phyloP scores from a whole-genome alignment of 2,329 filamentous ascomycete genomes.

The Beauveria scarabaeidicola region DNA sequence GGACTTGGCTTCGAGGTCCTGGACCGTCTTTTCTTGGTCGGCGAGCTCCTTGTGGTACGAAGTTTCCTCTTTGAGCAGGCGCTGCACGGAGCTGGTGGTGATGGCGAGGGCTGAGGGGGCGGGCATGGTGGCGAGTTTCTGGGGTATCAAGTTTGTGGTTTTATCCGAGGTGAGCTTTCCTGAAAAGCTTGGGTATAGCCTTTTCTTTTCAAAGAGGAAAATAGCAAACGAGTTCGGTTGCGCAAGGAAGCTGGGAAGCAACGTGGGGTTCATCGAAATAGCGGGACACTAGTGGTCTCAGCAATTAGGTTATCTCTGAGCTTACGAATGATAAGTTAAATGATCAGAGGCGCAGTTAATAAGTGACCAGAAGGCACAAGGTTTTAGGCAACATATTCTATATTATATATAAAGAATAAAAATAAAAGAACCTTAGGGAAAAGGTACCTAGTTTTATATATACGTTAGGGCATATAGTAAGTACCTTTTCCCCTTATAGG shows the following conservation, averaged over 20 bases:
- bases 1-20: constrained; percentile 56
- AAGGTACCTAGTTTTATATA: too few relatives aligned
- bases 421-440: too few relatives aligned
- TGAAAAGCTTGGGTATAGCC: too few relatives aligned
- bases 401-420: too few relatives aligned
- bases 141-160: background rate
- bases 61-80: constrained; percentile 83
- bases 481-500: too few relatives aligned
- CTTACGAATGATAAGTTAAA: too few relatives aligned
- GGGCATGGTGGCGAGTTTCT: constrained; percentile 48
- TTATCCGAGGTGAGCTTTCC: too few relatives aligned
- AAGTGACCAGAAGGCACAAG: too few relatives aligned
- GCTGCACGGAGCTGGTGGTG: constrained; percentile 67
- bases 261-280: background rate
- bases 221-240: background rate
- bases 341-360: too few relatives aligned
- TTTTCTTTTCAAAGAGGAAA: background rate
- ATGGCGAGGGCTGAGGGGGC: constrained; percentile 70
- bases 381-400: too few relatives aligned
- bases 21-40: constrained; percentile 63
- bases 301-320: too few relatives aligned
- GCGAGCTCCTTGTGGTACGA: constrained; percentile 83
- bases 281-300: background rate
- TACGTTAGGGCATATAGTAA: too few relatives aligned
- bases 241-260: background rate